phyloP scores from a whole-genome alignment of 2,329 filamentous ascomycete genomes.

The Paecilomyces sp. region DNA sequence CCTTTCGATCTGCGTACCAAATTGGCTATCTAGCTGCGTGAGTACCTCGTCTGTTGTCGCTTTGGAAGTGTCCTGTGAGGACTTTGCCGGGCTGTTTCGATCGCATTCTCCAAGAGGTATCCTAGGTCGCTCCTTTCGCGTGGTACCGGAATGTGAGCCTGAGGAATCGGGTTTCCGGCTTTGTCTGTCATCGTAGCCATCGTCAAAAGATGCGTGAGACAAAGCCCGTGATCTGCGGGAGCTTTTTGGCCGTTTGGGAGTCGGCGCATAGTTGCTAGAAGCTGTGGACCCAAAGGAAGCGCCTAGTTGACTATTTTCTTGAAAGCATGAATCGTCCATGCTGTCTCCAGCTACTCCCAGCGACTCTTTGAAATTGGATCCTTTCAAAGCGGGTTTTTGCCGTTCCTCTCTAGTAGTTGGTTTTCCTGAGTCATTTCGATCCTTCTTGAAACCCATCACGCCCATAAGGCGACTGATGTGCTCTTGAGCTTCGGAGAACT shows the following conservation, averaged over 20 bases:
- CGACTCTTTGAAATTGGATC: neutral
- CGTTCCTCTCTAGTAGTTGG: conserved; percentile 11
- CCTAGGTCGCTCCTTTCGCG: conserved; percentile 5
- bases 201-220: neutral
- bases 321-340: neutral
- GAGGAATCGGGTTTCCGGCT: neutral
- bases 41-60: conserved; percentile 4
- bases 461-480: conserved; percentile 31
- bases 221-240: conserved; percentile 11
- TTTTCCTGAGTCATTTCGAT: conserved; percentile 8
- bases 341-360: neutral
- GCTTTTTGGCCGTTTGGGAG: conserved; percentile 20
- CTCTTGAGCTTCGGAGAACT: conserved; percentile 33
- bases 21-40: conserved; percentile 7
- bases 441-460: conserved; percentile 29
- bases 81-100: conserved; percentile 18
- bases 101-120: conserved; percentile 17
- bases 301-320: conserved; percentile 10
- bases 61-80: conserved; percentile 10
- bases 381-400: conserved; percentile 2
- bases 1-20: conserved; percentile 7
- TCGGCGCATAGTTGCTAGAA: conserved; percentile 10
- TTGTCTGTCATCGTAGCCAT: neutral
- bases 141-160: too few species aligned
- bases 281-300: conserved; percentile 6